Percentiles rank a stretch among this genome's conserved stretches.
Evolutionary conservation across 2,329 filamentous ascomycete species (phyloP).

Genomic region (Tolypocladium album): DNA sequence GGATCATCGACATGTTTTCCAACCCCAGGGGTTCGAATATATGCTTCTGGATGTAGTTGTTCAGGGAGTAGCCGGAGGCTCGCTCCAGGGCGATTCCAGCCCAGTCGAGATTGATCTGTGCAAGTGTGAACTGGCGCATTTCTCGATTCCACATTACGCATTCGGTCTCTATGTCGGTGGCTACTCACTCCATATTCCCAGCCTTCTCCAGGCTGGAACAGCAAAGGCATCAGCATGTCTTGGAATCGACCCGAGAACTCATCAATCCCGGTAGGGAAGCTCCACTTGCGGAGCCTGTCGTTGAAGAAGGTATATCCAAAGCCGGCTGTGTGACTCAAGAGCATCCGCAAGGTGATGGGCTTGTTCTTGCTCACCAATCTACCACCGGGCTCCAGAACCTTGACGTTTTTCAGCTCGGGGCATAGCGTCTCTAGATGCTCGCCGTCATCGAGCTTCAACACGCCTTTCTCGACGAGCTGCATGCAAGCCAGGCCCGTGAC

Average conservation of each 20-base stretch:
- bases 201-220: slow-evolving; percentile 51
- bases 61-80: slow-evolving; percentile 28
- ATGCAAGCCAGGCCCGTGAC: slow-evolving; percentile 40
- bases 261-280: slow-evolving; percentile 38
- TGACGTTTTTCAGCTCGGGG: slow-evolving; percentile 36
- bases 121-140: neutral
- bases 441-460: slow-evolving; percentile 35
- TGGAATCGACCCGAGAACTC: slow-evolving; percentile 44
- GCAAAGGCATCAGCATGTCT: slow-evolving; percentile 41
- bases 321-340: slow-evolving; percentile 43
- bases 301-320: slow-evolving; percentile 48
- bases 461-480: slow-evolving; percentile 45
- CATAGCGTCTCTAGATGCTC: slow-evolving; percentile 33
- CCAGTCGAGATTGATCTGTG: slow-evolving; percentile 41
- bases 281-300: slow-evolving; percentile 33
- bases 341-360: slow-evolving; percentile 45
- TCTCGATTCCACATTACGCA: neutral
- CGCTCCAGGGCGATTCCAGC: slow-evolving; percentile 38
- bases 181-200: slow-evolving; percentile 49
- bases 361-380: slow-evolving; percentile 31
- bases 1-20: slow-evolving; percentile 45
- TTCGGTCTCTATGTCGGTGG: neutral
- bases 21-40: slow-evolving; percentile 37
- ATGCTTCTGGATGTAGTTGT: slow-evolving; percentile 36
- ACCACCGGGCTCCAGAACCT: slow-evolving; percentile 30